Conservation (phyloP, 78 protist genomes). For the Creolimax fragrantissima region DNA sequence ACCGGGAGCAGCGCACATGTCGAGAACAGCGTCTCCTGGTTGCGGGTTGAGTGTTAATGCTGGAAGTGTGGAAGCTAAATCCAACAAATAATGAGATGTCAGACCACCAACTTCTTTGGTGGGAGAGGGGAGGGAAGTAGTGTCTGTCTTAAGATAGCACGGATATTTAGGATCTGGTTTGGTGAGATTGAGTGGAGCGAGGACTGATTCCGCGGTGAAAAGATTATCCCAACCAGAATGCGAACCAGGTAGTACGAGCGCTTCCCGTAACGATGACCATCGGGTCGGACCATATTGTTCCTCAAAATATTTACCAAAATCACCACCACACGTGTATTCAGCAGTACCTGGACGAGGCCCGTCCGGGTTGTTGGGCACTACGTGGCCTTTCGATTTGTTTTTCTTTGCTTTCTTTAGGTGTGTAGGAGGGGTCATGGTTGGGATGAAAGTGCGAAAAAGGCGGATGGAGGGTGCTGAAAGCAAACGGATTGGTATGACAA, state of each 20-base stretch:
- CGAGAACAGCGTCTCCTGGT: neutral
- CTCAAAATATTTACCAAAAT: neutral
- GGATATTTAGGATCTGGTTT: neutral
- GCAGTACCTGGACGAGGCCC: neutral
- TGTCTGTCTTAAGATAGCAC: neutral
- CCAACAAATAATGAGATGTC: neutral
- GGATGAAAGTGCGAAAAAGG: too few relatives aligned
- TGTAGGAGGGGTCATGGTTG: too few relatives aligned
- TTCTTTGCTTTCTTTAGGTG: too few relatives aligned
- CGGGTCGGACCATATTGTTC: neutral
- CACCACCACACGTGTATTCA: neutral
- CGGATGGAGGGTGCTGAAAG: too few relatives aligned
- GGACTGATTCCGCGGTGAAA: neutral
- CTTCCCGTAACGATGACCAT: neutral
- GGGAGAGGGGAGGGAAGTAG: neutral
- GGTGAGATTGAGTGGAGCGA: neutral
- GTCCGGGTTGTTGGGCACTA: too few relatives aligned
- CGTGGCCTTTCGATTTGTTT: too few relatives aligned
- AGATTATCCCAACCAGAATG: neutral
- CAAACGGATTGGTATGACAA: too few relatives aligned
- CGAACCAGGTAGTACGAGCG: neutral
- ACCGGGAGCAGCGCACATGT: neutral
- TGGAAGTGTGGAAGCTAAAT: neutral
- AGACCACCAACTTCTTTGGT: neutral
- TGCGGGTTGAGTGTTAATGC: neutral